Evolutionary conservation across 768 basidiomycete species (phyloP).

Genomic region (Gyrodon lividus): DNA sequence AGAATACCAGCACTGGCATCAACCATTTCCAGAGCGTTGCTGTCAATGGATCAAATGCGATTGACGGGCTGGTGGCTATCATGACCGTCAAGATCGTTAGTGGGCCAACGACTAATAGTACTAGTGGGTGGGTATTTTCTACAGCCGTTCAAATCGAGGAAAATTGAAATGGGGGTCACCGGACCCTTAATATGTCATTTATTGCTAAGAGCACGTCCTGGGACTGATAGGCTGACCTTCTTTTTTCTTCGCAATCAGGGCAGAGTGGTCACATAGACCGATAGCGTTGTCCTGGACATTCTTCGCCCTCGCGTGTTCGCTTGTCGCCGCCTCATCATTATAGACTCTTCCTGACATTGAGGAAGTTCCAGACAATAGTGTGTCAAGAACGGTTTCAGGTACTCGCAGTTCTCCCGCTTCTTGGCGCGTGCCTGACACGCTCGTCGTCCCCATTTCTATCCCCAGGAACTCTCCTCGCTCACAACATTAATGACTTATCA

Average conservation of each 20-base stretch:
- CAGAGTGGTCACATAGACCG: slow-evolving; percentile 11
- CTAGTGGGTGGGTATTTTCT: slow-evolving; percentile 17
- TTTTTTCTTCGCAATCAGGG: slow-evolving; percentile 10
- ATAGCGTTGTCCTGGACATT: slow-evolving; percentile 9
- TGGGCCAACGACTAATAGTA: slow-evolving; percentile 25
- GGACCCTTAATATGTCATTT: background rate
- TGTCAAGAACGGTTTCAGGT: no score
- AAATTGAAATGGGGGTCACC: no score
- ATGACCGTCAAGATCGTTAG: slow-evolving; percentile 66
- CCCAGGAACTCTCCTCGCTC: no score
- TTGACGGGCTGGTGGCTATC: slow-evolving; percentile 83
- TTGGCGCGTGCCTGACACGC: no score
- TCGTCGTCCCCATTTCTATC: no score
- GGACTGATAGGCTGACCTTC: background rate
- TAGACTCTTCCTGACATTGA: slow-evolving; percentile 2
- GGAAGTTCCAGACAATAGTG: background rate
- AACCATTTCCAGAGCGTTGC: slow-evolving; percentile 64
- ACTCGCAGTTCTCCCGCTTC: no score
- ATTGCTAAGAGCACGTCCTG: background rate
- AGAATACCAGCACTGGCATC: slow-evolving; percentile 65
- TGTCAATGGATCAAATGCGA: slow-evolving; percentile 51
- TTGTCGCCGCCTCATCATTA: slow-evolving; percentile 8
- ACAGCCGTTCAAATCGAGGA: background rate
- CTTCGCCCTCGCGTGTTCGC: slow-evolving; percentile 13
- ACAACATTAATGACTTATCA: no score